Conservation (phyloP, 495 filamentous ascomycete genomes). For the Penicillium cinerascens region DNA sequence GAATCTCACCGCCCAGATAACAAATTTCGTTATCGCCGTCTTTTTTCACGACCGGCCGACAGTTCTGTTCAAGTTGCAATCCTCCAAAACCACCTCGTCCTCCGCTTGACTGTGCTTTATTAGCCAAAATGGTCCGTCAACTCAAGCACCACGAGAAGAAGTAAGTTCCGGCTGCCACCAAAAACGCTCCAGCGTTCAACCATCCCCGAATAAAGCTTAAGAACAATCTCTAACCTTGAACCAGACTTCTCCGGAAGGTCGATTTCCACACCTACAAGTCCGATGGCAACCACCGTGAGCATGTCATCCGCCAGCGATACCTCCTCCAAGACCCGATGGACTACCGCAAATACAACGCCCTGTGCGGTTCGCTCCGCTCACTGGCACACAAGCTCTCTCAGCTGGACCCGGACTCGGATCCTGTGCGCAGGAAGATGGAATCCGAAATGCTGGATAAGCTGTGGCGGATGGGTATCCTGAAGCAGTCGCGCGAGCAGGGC, state of each 20-base stretch:
- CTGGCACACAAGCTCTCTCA: constrained; percentile 81
- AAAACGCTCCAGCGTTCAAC: background rate
- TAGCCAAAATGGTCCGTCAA: constrained; percentile 73
- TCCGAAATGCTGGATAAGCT: constrained; percentile 82
- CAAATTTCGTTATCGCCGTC: constrained; percentile 27
- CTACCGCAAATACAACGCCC: constrained; percentile 81
- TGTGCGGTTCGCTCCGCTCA: constrained; percentile 81
- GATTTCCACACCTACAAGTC: constrained; percentile 93
- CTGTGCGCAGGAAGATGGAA: constrained; percentile 76
- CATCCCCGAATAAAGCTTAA: background rate
- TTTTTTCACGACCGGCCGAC: constrained; percentile 3
- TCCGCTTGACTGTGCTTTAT: background rate
- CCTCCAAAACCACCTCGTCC: background rate
- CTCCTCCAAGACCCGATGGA: constrained; percentile 81
- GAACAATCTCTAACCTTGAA: background rate
- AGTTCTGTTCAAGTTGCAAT: background rate
- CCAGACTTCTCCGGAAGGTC: constrained; percentile 78
- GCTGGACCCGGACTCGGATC: constrained; percentile 70
- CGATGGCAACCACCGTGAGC: constrained; percentile 79
- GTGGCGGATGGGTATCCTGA: constrained; percentile 82
- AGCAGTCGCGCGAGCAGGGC: constrained; percentile 55
- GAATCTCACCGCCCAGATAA: constrained; percentile 28
- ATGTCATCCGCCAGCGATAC: constrained; percentile 77
- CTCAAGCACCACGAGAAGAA: constrained; percentile 90
- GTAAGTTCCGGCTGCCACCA: constrained; percentile 25